Conservation (phyloP, 2,329 filamentous ascomycete genomes). For the Aureobasidium sp. region DNA sequence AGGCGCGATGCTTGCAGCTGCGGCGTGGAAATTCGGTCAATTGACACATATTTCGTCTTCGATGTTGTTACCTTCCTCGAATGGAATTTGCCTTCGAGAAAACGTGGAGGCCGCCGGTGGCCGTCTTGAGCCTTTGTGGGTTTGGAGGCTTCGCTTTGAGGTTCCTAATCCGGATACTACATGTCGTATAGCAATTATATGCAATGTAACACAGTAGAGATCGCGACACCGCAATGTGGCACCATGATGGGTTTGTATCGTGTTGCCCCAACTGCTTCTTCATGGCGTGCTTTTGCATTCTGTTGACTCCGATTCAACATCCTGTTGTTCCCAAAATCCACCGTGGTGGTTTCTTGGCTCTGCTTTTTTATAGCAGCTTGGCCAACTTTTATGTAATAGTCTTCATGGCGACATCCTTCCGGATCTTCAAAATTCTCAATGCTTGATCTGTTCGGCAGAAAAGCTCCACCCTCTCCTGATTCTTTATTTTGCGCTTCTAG, state of each 20-base stretch:
- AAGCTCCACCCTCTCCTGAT: conserved; percentile 1
- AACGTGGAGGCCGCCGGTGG: conserved; percentile 5
- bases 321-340: conserved; percentile 4
- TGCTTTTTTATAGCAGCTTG: neutral
- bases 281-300: neutral
- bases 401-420: conserved; percentile 4
- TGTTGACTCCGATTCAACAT: neutral
- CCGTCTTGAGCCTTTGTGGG: neutral
- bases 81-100: neutral
- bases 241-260: neutral
- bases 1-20: neutral
- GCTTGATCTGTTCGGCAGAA: neutral
- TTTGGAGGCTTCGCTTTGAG: neutral
- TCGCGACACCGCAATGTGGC: neutral
- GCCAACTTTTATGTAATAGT: conserved; percentile 8
- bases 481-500: neutral
- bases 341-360: neutral
- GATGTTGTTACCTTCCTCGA: neutral
- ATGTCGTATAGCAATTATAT: neutral
- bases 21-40: neutral
- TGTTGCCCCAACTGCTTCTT: neutral
- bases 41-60: conserved; percentile 1
- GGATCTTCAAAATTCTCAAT: neutral
- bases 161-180: conserved; percentile 1
- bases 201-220: neutral